Conservation (phyloP, 139 green algal genomes). For the Desmodesmus armatus region DNA sequence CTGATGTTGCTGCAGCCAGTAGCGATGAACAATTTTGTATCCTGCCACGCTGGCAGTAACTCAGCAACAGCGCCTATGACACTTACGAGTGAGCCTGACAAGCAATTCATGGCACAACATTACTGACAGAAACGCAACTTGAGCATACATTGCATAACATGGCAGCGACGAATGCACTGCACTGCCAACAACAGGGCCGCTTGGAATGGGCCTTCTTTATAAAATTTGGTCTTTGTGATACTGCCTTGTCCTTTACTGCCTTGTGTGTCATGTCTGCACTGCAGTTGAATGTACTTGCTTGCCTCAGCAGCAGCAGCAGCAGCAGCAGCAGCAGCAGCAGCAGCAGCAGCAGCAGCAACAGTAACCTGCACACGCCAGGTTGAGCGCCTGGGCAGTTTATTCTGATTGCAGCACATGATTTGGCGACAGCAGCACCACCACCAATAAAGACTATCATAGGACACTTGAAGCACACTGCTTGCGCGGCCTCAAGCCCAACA, state of each 20-base stretch:
- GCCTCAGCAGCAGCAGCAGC: conserved; percentile 28
- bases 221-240: neutral
- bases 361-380: too few species aligned
- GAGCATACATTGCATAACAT: neutral
- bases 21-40: too few species aligned
- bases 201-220: neutral
- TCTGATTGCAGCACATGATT: too few species aligned
- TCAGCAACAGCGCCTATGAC: too few species aligned
- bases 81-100: too few species aligned
- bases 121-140: neutral
- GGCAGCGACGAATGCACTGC: neutral
- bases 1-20: too few species aligned
- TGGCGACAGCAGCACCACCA: neutral
- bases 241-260: neutral
- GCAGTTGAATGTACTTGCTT: neutral
- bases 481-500: too few species aligned
- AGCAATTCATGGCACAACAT: too few species aligned
- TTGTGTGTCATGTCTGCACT: neutral
- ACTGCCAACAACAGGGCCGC: conserved; percentile 1
- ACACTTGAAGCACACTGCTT: neutral
- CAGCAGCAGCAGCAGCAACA: conserved; percentile 7
- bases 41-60: too few species aligned
- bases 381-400: too few species aligned
- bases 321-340: neutral
- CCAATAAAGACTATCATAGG: neutral